These are phyloP conservation scores for Fragilaria radians DNA, from an alignment of 108 stramenopile genomes.

Conservation along the genomic window DNA sequence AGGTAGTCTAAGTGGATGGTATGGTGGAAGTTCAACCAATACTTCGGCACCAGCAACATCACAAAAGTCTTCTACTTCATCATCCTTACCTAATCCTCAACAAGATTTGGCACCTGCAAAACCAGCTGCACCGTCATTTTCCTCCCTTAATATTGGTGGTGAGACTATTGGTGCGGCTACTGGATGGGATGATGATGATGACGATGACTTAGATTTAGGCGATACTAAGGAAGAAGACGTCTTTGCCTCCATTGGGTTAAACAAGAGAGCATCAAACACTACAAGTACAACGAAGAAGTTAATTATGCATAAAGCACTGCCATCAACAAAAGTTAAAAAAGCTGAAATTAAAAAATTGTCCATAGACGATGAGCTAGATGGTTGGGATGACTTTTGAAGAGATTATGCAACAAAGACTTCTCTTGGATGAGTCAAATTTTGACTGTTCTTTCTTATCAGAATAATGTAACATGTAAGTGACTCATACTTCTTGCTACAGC, in stretches of 20 bases:
- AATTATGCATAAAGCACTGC: constrained; percentile 18
- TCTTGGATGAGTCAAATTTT: no score
- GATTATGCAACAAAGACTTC: no score
- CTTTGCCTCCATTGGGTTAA: constrained; percentile 57
- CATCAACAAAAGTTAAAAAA: constrained; percentile 30
- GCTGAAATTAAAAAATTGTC: constrained; percentile 44
- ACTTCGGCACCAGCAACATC: constrained; percentile 17
- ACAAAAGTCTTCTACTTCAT: constrained; percentile 6
- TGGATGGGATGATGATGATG: constrained; percentile 24
- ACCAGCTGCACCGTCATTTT: constrained; percentile 32
- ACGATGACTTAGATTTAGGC: constrained; percentile 17
- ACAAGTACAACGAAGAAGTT: constrained; percentile 12
- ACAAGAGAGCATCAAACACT: constrained; percentile 3
- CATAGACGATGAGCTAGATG: constrained; percentile 51
- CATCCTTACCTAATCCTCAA: constrained; percentile 7
- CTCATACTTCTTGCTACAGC: no score
- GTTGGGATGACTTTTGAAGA: constrained; percentile 83
- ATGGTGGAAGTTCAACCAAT: constrained; percentile 33
- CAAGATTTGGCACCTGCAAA: constrained; percentile 12
- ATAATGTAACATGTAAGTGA: no score
- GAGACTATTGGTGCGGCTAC: constrained; percentile 36
- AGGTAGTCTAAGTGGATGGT: constrained; percentile 66
- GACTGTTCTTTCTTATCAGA: no score
- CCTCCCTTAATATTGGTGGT: constrained; percentile 34
- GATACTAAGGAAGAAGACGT: constrained; percentile 39